Evolutionary conservation across 352 stramenopile species (phyloP).

Genomic region (Globisporangium uncinulatum): DNA sequence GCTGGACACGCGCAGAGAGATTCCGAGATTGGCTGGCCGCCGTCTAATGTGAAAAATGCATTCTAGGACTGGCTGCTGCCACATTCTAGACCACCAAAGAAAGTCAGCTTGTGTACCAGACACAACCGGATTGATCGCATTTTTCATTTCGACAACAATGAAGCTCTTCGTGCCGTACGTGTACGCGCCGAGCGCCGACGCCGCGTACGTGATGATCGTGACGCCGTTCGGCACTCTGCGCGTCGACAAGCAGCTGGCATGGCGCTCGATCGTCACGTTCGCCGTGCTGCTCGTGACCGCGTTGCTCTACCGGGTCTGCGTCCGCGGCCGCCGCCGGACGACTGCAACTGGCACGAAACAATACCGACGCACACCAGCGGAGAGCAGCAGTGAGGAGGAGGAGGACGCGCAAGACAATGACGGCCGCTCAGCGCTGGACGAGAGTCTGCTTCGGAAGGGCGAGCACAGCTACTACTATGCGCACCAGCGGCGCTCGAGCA

Average conservation of each 20-base stretch:
- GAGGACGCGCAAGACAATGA: slow-evolving; percentile 16
- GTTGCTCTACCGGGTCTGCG: slow-evolving; percentile 18
- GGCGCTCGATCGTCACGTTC: slow-evolving; percentile 32
- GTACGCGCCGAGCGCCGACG: slow-evolving; percentile 54
- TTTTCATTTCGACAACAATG: slow-evolving; percentile 2
- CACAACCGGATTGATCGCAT: background rate
- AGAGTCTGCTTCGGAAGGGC: slow-evolving; percentile 63
- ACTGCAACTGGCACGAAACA: background rate
- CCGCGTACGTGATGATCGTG: slow-evolving; percentile 60
- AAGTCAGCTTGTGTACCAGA: background rate
- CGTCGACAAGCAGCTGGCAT: slow-evolving; percentile 40
- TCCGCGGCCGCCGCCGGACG: slow-evolving; percentile 2
- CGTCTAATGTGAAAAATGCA: too few species aligned
- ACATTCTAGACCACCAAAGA: background rate
- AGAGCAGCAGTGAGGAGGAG: slow-evolving; percentile 9
- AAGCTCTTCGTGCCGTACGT: slow-evolving; percentile 67
- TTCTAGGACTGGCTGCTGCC: too few species aligned
- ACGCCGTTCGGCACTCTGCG: slow-evolving; percentile 62
- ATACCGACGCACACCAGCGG: background rate
- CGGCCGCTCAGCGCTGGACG: slow-evolving; percentile 36
- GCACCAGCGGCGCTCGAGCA: slow-evolving; percentile 35
- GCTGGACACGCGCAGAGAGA: background rate
- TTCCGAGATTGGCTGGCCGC: too few species aligned
- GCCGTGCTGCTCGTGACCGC: slow-evolving; percentile 30
- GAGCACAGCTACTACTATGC: slow-evolving; percentile 86